Percentiles rank a stretch among this genome's conserved stretches.
Conservation (phyloP, 192 early-diverging fungal species). For the Pecoramyces ruminantium region DNA sequence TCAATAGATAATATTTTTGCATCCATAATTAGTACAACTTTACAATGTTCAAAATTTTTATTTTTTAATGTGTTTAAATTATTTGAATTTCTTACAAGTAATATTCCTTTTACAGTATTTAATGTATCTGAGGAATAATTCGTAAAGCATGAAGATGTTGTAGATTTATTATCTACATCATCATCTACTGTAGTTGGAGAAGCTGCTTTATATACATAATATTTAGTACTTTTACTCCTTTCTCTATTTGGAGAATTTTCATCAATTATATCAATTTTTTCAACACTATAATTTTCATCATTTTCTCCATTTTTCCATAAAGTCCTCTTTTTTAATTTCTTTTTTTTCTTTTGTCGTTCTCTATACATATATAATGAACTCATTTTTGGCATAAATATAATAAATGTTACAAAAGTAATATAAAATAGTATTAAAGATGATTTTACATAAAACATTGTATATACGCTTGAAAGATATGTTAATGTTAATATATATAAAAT, state of each 20-base stretch:
- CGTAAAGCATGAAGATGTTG: not conserved
- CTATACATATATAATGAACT: not conserved
- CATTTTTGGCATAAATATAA: not conserved
- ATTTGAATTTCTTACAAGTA: not conserved
- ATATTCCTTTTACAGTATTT: not conserved
- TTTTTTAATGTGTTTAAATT: not conserved
- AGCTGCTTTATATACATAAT: too few species aligned
- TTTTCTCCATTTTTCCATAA: not conserved
- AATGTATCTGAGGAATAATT: not conserved
- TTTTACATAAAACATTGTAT: not conserved
- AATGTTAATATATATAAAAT: not conserved
- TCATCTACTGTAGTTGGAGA: not conserved
- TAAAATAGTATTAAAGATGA: not conserved
- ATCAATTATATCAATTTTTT: too few species aligned
- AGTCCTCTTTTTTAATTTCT: not conserved
- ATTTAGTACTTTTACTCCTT: too few species aligned
- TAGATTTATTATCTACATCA: not conserved
- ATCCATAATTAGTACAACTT: not conserved
- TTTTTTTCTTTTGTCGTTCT: not conserved
- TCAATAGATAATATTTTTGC: not conserved
- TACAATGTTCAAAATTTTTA: not conserved
- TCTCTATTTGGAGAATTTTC: too few species aligned
- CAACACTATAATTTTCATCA: too few species aligned
- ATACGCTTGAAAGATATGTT: not conserved
- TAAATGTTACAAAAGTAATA: not conserved